Evolutionary conservation across 768 basidiomycete genomes (phyloP), one percentile per base, ranked within the genome.

Genomic region (Albatrellus ellisii): DNA sequence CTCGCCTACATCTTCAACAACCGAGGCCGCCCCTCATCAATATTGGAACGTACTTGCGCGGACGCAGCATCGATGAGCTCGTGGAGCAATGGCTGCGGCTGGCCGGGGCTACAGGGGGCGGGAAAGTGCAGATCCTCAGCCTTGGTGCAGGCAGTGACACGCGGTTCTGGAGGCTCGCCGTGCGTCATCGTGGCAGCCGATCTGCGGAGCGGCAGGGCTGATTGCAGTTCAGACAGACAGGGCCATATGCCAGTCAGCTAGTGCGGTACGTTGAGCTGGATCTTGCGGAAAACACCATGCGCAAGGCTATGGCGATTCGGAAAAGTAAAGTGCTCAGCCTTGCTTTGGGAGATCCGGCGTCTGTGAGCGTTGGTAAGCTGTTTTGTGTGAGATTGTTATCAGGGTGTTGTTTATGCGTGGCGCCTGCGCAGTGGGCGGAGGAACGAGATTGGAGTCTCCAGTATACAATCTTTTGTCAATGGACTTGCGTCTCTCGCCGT

Each of bases 81-180:
- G 75, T 92, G 0, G 61, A 75, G 72, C 50, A 89, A 17, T 58
- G 63, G 14, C 51, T 68, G 14, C 66, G 70, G 1, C 55, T 58
- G 31, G 54, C 52, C 17, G 63, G 63, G 7, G 67, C 61, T n/a
- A 67, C 59, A 3, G 29, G 29, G 29, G 7, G 25, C 35, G 35
- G 35, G 46, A 56, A 56, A 44, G 79, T 75, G 49, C 95, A 98
- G 66, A 79, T 98, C 41, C 73, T 98, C n/a, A 94, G 87, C 59
- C 59, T 97, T 24, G 95, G 95, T 0, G 84, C 92, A 2, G 95
- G 95, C 18, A 97, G 88, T 52, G 95, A 99, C 62, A 90, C 90
- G 2, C 67, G 95, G 41, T 98, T 86, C 57, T 99, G 94, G 91
- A 69, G 91, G 43, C 64, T 94, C 52, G 72, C 69, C 64, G 89